A percentile compares a stretch with the other conserved stretches of the same genome.
Conservation (phyloP, 202 grass and related monocot genomes). For the Musa balbisiana region DNA sequence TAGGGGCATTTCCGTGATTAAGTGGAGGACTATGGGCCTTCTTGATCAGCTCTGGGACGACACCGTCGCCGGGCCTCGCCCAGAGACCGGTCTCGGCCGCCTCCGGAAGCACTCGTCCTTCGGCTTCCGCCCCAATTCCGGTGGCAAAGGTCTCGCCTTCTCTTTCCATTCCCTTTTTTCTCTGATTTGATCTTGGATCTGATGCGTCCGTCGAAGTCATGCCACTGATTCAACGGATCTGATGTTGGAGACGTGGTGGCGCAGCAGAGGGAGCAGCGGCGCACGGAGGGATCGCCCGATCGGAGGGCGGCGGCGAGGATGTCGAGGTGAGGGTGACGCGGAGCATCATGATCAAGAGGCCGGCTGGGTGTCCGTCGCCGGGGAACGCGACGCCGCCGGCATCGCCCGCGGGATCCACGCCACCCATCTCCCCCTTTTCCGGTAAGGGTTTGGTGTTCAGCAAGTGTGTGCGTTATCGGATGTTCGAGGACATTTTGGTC, state of each 20-base stretch:
- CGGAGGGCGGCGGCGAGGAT: conserved; percentile 29
- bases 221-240: conserved; percentile 20
- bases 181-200: background rate
- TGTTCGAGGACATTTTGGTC: background rate
- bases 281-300: conserved; percentile 26
- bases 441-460: background rate
- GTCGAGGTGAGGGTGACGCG: conserved; percentile 1
- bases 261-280: conserved; percentile 34
- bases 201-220: background rate
- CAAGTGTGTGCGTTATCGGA: background rate
- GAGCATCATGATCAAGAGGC: conserved; percentile 11
- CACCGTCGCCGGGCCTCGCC: conserved; percentile 80
- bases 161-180: background rate
- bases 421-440: background rate
- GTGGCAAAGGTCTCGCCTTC: conserved; percentile 24
- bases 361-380: background rate
- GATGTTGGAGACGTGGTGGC: background rate
- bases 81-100: conserved; percentile 78
- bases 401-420: background rate
- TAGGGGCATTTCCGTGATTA: conserved; percentile 6
- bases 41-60: conserved; percentile 97
- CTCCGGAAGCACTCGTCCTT: conserved; percentile 61
- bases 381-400: background rate
- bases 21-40: conserved; percentile 47
- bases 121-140: conserved; percentile 33